Evolutionary conservation across 106 monocot species (phyloP), one percentile per base, ranked within the genome.

Genomic region (Dioscorea dumetorum): DNA sequence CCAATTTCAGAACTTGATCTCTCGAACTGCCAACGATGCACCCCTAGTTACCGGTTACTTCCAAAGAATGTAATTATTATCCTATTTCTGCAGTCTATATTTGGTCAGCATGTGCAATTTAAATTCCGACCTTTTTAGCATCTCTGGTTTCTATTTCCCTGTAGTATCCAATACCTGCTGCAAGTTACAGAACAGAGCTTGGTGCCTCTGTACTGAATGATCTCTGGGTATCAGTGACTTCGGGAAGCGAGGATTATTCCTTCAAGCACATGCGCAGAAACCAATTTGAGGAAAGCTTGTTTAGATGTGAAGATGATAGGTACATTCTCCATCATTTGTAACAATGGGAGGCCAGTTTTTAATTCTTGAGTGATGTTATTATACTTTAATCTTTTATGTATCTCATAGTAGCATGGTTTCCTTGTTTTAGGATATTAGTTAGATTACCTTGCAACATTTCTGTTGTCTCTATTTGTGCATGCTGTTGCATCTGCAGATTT

Each of bases 251-350:
- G 62, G 97, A 99, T 78, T 99, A 90, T 78, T 92, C 97, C 54
- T 93, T 99, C 62, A 99, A 99, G 74, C 92, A 99, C 78, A 93
- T 93, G 97, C 82, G 97, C 7, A 99, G 93, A 70, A 99, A 99
- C 71, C 97, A 90, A 50, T 99, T 90, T 33, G 97, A 99, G 74
- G 97, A 99, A 73, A 99, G 88, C 70, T 83, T 99, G 24, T 99
- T 99, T 83, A 80, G 86, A 79, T 99, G 97, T 70, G 97, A 99
- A 83, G 97, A 99, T 81, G 97, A 99, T 63, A 93, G 92, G 97
- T 99, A 69, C 17, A 64, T 10, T 34, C 2, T 69, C 1, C 8
- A 1, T 61, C 41, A 41, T 41, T 41, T 41, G 41, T 41, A 10
- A 41, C 10, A 10, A 41, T 41, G 2, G 41, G 41, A 41, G 6